These are phyloP conservation scores for Evernia prunastri DNA, from an alignment of 495 filamentous ascomycete species.

Conservation along the genomic window DNA sequence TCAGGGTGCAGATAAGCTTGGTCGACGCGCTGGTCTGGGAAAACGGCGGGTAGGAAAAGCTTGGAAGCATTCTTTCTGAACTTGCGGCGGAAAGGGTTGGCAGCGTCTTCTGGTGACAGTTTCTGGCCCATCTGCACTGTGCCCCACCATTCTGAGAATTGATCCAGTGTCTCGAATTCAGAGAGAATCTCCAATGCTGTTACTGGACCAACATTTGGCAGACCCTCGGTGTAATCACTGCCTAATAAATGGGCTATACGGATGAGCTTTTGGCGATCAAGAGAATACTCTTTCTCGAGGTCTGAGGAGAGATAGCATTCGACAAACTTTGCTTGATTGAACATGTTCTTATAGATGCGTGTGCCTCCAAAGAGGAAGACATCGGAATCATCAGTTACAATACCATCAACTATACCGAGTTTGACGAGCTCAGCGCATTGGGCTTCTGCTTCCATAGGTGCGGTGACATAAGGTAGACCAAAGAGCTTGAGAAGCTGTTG, in stretches of 20 bases:
- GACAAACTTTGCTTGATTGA: slow-evolving; percentile 93
- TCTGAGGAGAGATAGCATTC: slow-evolving; percentile 91
- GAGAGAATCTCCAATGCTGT: slow-evolving; percentile 86
- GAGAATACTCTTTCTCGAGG: slow-evolving; percentile 80
- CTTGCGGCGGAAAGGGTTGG: slow-evolving; percentile 66
- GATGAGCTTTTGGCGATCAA: slow-evolving; percentile 77
- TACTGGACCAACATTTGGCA: slow-evolving; percentile 85
- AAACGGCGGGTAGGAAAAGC: slow-evolving; percentile 72
- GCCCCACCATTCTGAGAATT: slow-evolving; percentile 84
- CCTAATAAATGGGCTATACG: slow-evolving; percentile 82
- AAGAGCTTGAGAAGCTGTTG: slow-evolving; percentile 86
- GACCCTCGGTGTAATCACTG: slow-evolving; percentile 88
- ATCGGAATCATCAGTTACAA: slow-evolving; percentile 97
- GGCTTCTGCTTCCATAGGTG: slow-evolving; percentile 97
- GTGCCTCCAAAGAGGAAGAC: slow-evolving; percentile 97
- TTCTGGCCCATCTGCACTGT: slow-evolving; percentile 57
- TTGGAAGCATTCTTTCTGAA: slow-evolving; percentile 76
- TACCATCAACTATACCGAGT: slow-evolving; percentile 85
- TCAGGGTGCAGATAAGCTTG: slow-evolving; percentile 79
- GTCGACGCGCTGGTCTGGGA: slow-evolving; percentile 68
- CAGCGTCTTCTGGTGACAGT: slow-evolving; percentile 34
- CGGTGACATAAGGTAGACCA: slow-evolving; percentile 91
- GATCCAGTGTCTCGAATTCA: slow-evolving; percentile 65
- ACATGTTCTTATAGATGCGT: slow-evolving; percentile 98
- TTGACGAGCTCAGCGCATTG: slow-evolving; percentile 89